These are phyloP conservation scores for Periconia sp. DNA, from an alignment of 2,329 filamentous ascomycete species.

Conservation along the genomic window DNA sequence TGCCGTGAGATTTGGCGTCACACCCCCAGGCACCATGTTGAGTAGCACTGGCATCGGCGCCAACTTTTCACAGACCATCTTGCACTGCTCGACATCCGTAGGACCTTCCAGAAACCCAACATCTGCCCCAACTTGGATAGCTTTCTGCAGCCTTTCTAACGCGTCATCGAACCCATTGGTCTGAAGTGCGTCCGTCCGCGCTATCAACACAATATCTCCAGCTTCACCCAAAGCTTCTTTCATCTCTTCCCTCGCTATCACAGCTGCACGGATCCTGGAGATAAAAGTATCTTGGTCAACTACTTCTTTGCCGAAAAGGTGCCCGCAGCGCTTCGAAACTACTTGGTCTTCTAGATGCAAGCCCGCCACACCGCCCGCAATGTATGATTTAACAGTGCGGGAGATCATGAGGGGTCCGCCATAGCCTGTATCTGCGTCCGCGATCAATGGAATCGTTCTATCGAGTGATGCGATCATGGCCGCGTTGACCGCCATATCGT, in stretches of 20 bases:
- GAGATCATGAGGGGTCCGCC: conserved; percentile 43
- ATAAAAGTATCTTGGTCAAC: conserved; percentile 53
- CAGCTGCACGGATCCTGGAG: conserved; percentile 56
- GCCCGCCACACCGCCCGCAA: conserved; percentile 55
- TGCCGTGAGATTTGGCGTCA: conserved; percentile 54
- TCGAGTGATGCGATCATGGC: conserved; percentile 63
- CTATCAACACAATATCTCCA: conserved; percentile 60
- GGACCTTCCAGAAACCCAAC: conserved; percentile 61
- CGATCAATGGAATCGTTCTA: conserved; percentile 40
- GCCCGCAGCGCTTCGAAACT: conserved; percentile 63
- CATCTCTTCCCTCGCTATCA: conserved; percentile 49
- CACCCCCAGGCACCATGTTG: conserved; percentile 58
- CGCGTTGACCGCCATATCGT: conserved; percentile 62
- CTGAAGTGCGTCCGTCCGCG: conserved; percentile 61
- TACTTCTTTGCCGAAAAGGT: conserved; percentile 60
- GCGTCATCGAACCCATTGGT: conserved; percentile 57
- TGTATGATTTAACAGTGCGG: conserved; percentile 52
- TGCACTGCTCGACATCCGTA: conserved; percentile 51
- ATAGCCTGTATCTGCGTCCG: conserved; percentile 59
- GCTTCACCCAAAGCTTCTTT: conserved; percentile 34
- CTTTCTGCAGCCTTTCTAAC: conserved; percentile 52
- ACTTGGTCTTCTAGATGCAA: conserved; percentile 64
- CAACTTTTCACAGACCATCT: conserved; percentile 45
- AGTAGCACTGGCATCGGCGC: conserved; percentile 53
- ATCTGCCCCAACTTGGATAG: conserved; percentile 46